Base-by-base conservation (phyloP, 1,284 basidiomycete species). In the Pseudomicrostroma phylloplanum region DNA sequence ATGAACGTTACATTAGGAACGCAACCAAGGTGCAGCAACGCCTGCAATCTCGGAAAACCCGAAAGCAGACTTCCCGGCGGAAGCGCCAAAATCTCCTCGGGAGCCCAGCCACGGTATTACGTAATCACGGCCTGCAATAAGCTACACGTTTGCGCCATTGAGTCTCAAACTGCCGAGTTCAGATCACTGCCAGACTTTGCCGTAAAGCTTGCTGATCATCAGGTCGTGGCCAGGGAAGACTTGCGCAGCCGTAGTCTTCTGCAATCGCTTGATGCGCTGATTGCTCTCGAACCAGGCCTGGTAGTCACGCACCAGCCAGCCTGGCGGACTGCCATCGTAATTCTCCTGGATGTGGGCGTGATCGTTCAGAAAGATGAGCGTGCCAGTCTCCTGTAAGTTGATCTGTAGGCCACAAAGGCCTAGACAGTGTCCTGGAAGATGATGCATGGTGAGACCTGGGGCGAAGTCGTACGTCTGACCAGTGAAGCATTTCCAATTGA, bases 401-500 rank as follows among this genome's bases (percentile, higher is more conserved):
- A 76, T 39, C 64, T 75, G 74, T 54, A 78, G 41, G 6, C 67
- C 73, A 55, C 72, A 63, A n/a, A 78, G 54, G 21, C 76, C 76
- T 9, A 68, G 71, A 2, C 74, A 74, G 57, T 78, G 76, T 13
- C 76, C 76, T 12, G 76, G 76, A 1, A 74, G 64, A 48, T 75
- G 73, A 59, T 76, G 74, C 0, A 77, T 59, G 1, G 69, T 68
- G 58, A 77, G 63, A n/a, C 75, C 74, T 40, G 67, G 73, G 23
- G 67, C 67, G 43, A 76, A 68, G 21, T 76, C 72, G 42, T 68
- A 55, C 23, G 68, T 69, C 9, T 67, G 59, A 4, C 76, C 74
- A 61, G 72, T 68, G 55, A 76, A 76, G 15, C 67, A 70, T 59
- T 74, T 76, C 74, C 74, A 76, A 57, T 76, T 76, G 58, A 72